phyloP scores from a whole-genome alignment of 805 yeast genomes.

The Saccharomycopsis microspora region DNA sequence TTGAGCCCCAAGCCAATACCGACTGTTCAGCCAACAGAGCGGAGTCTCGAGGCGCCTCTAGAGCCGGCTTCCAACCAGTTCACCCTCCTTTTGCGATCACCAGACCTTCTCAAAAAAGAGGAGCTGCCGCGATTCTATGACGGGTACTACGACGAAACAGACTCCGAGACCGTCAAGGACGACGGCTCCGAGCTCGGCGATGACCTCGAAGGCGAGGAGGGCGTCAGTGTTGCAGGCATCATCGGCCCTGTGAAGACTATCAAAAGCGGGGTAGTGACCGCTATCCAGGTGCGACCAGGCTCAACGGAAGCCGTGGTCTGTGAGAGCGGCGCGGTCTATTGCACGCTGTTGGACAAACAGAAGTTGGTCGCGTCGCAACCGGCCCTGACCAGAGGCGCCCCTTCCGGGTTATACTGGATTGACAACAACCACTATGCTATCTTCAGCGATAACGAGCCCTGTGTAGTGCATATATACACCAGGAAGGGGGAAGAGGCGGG shows the following conservation, averaged over 20 bases:
- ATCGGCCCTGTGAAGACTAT: too few species aligned
- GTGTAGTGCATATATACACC: constrained; percentile 4
- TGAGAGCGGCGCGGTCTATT: too few species aligned
- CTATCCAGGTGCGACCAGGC: too few species aligned
- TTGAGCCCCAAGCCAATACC: too few species aligned
- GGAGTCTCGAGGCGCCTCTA: not conserved
- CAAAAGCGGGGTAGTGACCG: too few species aligned
- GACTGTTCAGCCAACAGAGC: not conserved
- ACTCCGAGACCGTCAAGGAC: not conserved
- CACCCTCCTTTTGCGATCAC: constrained; percentile 12
- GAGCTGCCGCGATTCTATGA: not conserved
- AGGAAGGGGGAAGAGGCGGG: constrained; percentile 3
- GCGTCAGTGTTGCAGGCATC: too few species aligned
- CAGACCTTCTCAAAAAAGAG: constrained; percentile 2
- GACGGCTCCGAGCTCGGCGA: too few species aligned
- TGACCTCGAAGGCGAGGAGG: too few species aligned
- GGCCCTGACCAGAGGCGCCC: not conserved
- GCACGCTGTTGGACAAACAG: too few species aligned
- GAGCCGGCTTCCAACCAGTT: constrained; percentile 1
- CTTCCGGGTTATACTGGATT: constrained; percentile 5
- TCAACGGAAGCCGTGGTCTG: not conserved
- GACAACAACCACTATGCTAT: constrained; percentile 3
- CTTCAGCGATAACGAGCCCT: constrained; percentile 9
- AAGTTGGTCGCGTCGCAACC: too few species aligned
- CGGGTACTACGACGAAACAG: not conserved